Evolutionary conservation across 1,284 basidiomycete genomes (phyloP), one percentile per base, ranked within the genome.

Genomic region (Papiliotrema fonsecae): DNA sequence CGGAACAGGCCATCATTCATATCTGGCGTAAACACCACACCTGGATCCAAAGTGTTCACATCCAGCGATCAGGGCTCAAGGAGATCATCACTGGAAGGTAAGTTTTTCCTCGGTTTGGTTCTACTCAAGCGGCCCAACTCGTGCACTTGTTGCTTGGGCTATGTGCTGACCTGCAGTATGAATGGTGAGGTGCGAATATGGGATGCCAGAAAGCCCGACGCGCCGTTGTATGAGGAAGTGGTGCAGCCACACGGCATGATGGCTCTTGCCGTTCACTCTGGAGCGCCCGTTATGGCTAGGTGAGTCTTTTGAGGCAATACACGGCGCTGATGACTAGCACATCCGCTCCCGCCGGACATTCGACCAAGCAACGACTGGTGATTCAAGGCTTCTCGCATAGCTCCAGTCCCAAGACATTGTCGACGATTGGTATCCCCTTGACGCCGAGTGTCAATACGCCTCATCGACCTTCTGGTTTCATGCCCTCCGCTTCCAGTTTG

Each of bases 81-180:
- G 88, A 94, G 62, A 81, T 97, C 57, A 75, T 97, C 10, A 91
- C 91, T n/a, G 92, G 88, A 34, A 86, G 87, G 90, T 91, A 58
- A 49, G 79, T n/a, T n/a, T n/a, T n/a, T n/a, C n/a, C n/a, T n/a
- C n/a, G n/a, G n/a, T n/a, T n/a, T n/a, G n/a, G n/a, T n/a, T n/a
- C n/a, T n/a, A n/a, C n/a, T n/a, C n/a, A n/a, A n/a, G n/a, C n/a
- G n/a, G n/a, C n/a, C n/a, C n/a, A n/a, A n/a, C n/a, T n/a, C n/a
- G n/a, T 52, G 31, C 13, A 5, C 7, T 21, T 19, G 32, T 6
- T 16, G 24, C n/a, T 37, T 24, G n/a, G 14, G 5, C 5, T 35
- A 19, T 5, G 40, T 35, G 44, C 30, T 45, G 25, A 48, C 21
- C 11, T 5, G 37, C 37, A 97, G 93, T 65, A 75, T 90, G 69